These are phyloP conservation scores for Plasmodiophora brassicae DNA, from an alignment of 208 protist genomes.

Conservation along the genomic window DNA sequence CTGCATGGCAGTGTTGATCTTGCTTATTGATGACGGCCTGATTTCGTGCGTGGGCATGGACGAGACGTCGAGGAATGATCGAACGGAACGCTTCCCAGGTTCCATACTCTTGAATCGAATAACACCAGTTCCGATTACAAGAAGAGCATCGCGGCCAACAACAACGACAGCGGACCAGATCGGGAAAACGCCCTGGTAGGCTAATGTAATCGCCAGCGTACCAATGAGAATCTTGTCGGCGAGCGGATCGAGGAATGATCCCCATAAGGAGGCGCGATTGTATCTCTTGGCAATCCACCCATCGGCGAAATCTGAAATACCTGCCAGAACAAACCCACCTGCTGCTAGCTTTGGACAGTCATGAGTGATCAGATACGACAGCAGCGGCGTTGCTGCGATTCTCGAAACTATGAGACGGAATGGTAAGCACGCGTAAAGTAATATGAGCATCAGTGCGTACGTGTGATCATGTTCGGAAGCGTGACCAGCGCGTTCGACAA, in stretches of 20 bases:
- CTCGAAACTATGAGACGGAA: neutral
- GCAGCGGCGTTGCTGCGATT: neutral
- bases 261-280: neutral
- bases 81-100: neutral
- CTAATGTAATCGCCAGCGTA: neutral
- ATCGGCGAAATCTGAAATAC: neutral
- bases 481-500: neutral
- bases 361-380: neutral
- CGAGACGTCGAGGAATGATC: neutral
- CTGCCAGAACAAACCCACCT: neutral
- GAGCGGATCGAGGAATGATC: neutral
- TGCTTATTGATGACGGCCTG: neutral
- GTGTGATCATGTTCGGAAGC: neutral
- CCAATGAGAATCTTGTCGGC: conserved; percentile 18
- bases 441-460: neutral
- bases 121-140: neutral
- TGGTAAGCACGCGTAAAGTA: neutral
- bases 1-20: neutral
- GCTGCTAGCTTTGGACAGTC: neutral
- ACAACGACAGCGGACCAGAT: neutral
- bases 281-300: conserved; percentile 3
- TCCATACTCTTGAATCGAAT: neutral
- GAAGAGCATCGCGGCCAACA: neutral
- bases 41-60: neutral
- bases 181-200: neutral